Percentiles rank a stretch among this genome's conserved stretches.
phyloP scores from a whole-genome alignment of 2,329 filamentous ascomycete genomes.

The Fusarium tuaranense region DNA sequence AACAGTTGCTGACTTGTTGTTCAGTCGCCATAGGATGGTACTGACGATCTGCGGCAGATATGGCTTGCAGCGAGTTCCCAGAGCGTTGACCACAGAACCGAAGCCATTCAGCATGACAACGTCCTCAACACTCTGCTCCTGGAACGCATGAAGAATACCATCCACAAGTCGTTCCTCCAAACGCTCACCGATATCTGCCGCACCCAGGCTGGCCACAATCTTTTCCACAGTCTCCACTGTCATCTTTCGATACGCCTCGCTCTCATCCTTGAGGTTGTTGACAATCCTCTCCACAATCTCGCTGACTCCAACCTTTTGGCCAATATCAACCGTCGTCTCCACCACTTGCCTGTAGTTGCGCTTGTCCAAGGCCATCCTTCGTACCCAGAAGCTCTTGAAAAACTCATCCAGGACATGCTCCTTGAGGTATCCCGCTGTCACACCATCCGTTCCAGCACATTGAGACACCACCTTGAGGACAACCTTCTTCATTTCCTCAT shows the following conservation, averaged over 20 bases:
- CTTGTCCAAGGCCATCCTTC: slow-evolving; percentile 96
- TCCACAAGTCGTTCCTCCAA: slow-evolving; percentile 95
- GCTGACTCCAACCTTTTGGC: slow-evolving; percentile 96
- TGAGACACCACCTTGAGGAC: slow-evolving; percentile 97
- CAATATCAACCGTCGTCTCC: slow-evolving; percentile 96
- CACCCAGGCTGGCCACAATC: slow-evolving; percentile 90
- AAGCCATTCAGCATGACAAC: slow-evolving; percentile 97
- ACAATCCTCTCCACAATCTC: slow-evolving; percentile 96
- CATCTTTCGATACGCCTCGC: slow-evolving; percentile 98
- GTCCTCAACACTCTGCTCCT: slow-evolving; percentile 97
- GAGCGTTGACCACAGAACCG: slow-evolving; percentile 94
- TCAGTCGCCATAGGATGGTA: slow-evolving; percentile 94
- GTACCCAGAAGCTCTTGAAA: slow-evolving; percentile 99
- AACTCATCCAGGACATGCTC: slow-evolving; percentile 96
- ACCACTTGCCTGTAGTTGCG: slow-evolving; percentile 98
- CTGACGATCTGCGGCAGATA: slow-evolving; percentile 97
- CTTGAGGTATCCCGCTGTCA: slow-evolving; percentile 94
- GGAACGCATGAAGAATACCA: slow-evolving; percentile 94
- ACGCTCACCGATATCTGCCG: slow-evolving; percentile 92
- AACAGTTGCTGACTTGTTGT: slow-evolving; percentile 98
- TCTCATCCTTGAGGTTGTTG: slow-evolving; percentile 96
- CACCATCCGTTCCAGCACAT: slow-evolving; percentile 92
- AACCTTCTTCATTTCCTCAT: slow-evolving; percentile 99
- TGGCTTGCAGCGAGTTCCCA: slow-evolving; percentile 93
- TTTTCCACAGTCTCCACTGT: slow-evolving; percentile 98